Percentiles rank a stretch among this genome's conserved stretches.
Evolutionary conservation across 192 early-diverging fungal genomes (phyloP).

Genomic region (Podila verticillata): DNA sequence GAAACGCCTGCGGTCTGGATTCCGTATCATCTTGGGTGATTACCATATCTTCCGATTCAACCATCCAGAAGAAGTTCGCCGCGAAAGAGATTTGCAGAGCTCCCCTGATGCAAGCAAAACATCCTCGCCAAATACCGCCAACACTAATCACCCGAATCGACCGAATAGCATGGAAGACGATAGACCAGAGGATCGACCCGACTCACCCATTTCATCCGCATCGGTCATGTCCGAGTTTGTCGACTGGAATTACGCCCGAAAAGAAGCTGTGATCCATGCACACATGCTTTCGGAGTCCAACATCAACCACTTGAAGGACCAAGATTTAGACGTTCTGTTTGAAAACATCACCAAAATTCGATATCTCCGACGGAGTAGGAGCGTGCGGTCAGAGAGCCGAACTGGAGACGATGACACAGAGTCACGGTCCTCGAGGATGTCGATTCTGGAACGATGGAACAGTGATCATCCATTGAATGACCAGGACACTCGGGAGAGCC

Average conservation of each 20-base stretch:
- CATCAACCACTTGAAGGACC: constrained; percentile 46
- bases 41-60: constrained; percentile 89
- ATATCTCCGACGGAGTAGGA: constrained; percentile 50
- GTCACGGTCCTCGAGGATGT: constrained; percentile 41
- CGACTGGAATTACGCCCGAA: constrained; percentile 83
- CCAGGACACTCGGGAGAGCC: constrained; percentile 20
- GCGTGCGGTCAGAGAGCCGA: constrained; percentile 58
- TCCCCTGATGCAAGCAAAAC: constrained; percentile 8
- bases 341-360: constrained; percentile 66
- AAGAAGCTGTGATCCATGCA: constrained; percentile 65
- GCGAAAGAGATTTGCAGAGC: constrained; percentile 56
- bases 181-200: constrained; percentile 35
- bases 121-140: constrained; percentile 12
- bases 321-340: constrained; percentile 50
- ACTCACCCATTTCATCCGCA: constrained; percentile 55
- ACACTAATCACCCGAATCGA: constrained; percentile 6
- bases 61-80: constrained; percentile 81
- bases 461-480: constrained; percentile 7
- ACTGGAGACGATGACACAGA: constrained; percentile 52
- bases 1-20: constrained; percentile 71
- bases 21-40: constrained; percentile 82
- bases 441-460: constrained; percentile 22
- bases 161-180: constrained; percentile 43
- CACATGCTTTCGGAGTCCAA: constrained; percentile 49
- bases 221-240: constrained; percentile 62